Percentiles rank a stretch among this genome's conserved stretches.
These are phyloP conservation scores for Magnusiomyces suaveolens DNA, from an alignment of 1,139 yeast genomes.

Conservation along the genomic window DNA sequence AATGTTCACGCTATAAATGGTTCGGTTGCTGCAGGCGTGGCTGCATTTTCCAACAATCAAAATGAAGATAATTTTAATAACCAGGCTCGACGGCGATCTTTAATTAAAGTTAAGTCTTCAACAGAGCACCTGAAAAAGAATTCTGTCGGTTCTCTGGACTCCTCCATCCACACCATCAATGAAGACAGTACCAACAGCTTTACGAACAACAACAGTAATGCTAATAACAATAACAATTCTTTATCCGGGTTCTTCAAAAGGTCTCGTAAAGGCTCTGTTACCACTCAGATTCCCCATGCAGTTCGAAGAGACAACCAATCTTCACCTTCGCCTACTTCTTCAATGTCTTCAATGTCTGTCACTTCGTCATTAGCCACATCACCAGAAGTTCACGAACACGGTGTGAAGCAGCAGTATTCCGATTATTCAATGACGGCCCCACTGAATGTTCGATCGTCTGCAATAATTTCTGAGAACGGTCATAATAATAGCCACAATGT, in stretches of 20 bases:
- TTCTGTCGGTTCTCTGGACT: neutral
- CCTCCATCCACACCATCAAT: neutral
- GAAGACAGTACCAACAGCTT: neutral
- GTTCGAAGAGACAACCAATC: neutral
- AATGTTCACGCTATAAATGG: neutral
- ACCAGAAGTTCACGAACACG: constrained; percentile 7
- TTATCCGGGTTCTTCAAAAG: neutral
- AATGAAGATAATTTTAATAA: neutral
- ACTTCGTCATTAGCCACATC: neutral
- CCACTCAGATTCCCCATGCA: neutral
- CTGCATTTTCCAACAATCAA: neutral
- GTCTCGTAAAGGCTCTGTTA: neutral
- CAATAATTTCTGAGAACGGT: neutral
- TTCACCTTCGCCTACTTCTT: neutral
- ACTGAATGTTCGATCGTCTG: neutral
- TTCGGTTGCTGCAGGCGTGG: too few species aligned
- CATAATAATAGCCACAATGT: neutral
- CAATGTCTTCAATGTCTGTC: neutral
- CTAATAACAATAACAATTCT: neutral
- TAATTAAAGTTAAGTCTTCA: constrained; percentile 26
- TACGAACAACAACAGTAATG: neutral
- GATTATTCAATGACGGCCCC: neutral
- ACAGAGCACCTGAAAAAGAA: constrained; percentile 20
- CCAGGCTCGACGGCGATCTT: constrained; percentile 20
- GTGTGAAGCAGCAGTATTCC: neutral